Evolutionary conservation across 2,329 filamentous ascomycete species (phyloP).

Genomic region (Cytospora paraplurivora): DNA sequence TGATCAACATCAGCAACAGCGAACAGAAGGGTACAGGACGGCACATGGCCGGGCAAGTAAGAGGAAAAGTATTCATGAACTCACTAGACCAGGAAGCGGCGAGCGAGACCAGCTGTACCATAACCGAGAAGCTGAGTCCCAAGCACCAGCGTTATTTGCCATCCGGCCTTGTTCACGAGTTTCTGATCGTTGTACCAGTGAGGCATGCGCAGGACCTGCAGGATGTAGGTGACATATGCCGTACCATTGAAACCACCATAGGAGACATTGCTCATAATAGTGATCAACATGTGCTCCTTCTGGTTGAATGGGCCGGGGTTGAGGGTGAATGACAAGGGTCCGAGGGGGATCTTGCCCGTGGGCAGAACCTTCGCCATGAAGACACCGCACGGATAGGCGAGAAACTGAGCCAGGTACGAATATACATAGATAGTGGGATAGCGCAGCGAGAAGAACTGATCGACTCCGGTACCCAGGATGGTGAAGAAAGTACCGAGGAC

Average conservation of each 20-base stretch:
- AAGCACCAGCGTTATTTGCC: conserved; percentile 53
- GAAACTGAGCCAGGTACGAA: conserved; percentile 58
- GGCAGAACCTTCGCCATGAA: conserved; percentile 54
- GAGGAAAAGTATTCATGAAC: not conserved
- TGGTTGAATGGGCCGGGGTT: conserved; percentile 60
- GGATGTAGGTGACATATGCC: conserved; percentile 20
- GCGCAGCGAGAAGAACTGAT: conserved; percentile 61
- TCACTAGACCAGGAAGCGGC: conserved; percentile 52
- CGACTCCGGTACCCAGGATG: conserved; percentile 51
- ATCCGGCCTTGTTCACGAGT: conserved; percentile 50
- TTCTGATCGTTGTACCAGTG: conserved; percentile 53
- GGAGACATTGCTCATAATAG: conserved; percentile 62
- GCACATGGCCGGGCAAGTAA: not conserved
- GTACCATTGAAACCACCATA: conserved; percentile 22
- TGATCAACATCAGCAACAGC: not conserved
- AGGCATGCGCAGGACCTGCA: conserved; percentile 35
- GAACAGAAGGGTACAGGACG: not conserved
- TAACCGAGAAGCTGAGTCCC: conserved; percentile 59
- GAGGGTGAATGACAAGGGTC: conserved; percentile 50
- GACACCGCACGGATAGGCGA: conserved; percentile 58
- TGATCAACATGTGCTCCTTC: conserved; percentile 62
- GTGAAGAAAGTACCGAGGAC: conserved; percentile 55
- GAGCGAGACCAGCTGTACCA: conserved; percentile 53
- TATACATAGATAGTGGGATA: conserved; percentile 57
- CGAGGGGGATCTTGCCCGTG: conserved; percentile 51